These are phyloP conservation scores for Lactarius sp. DNA, from an alignment of 768 basidiomycete species.

Conservation along the genomic window DNA sequence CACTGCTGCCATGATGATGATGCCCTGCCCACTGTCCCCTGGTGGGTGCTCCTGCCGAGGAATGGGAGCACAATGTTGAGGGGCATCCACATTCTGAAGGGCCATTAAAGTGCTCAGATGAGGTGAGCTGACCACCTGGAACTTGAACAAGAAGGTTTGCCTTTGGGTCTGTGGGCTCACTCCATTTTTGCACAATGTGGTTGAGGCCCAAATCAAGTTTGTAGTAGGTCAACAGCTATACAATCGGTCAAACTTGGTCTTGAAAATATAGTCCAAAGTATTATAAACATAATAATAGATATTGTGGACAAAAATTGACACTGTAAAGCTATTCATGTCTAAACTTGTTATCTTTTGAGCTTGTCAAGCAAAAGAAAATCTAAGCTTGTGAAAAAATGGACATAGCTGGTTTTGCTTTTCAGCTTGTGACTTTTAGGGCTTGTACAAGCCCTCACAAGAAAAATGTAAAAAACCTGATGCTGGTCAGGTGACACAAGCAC, in stretches of 20 bases:
- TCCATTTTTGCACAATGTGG: slow-evolving; percentile 99
- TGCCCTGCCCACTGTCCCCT: slow-evolving; percentile 74
- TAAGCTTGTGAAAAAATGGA: too few relatives aligned
- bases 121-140: slow-evolving; percentile 92
- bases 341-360: too few relatives aligned
- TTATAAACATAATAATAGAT: too few relatives aligned
- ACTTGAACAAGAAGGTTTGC: slow-evolving; percentile 97
- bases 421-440: too few relatives aligned
- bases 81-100: slow-evolving; percentile 94
- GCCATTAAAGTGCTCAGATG: slow-evolving; percentile 90
- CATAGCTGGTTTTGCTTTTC: too few relatives aligned
- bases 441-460: too few relatives aligned
- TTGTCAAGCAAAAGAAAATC: too few relatives aligned
- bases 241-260: slow-evolving; percentile 1
- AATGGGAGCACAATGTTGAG: slow-evolving; percentile 92
- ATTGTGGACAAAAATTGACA: too few relatives aligned
- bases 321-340: too few relatives aligned
- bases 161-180: slow-evolving; percentile 89
- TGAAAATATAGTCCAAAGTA: slow-evolving; percentile 1
- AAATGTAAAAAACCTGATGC: too few relatives aligned
- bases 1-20: slow-evolving; percentile 90
- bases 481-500: too few relatives aligned
- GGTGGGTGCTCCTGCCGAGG: slow-evolving; percentile 87
- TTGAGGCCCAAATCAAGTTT: slow-evolving; percentile 97
- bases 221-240: slow-evolving; percentile 93